Base-by-base conservation (phyloP, 2,329 filamentous ascomycete species). In the Xylariaceae sp. region DNA sequence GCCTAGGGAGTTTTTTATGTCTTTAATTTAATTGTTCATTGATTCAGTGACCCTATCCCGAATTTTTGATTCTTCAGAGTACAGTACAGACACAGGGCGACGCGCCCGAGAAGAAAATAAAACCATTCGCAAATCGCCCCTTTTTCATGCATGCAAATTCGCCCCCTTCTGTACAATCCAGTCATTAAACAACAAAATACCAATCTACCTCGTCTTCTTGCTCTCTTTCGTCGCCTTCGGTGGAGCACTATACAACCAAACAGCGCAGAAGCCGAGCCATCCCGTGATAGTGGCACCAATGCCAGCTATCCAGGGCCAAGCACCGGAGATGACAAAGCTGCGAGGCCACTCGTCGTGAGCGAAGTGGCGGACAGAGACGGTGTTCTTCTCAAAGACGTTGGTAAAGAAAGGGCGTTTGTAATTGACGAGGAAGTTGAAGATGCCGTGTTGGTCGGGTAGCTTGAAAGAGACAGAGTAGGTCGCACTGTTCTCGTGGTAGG, bases 391-490 rank as follows among this genome's bases (percentile, higher is more conserved):
- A 64, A 96, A 91, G 42, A 98, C 66, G 65, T 83, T 86, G 60
- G 83, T 93, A 57, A 95, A 71, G 75, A 96, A 95, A 1, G 92
- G 90, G 6, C 93, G 83, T 76, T 95, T 95, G 78, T 97, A 96
- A 77, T 96, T 95, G 68, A 97, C 79, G 64, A 85, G 82, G 79
- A 98, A 97, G 73, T 95, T 95, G 79, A 97, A 98, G 70, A 98
- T 96, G 64, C 93, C 93, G 72, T 98, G 93, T 70, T 98, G 93
- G 66, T 98, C 93, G 4, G 93, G 93, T 4, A 92, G 79, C 53
- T 77, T 86, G 70, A 98, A 96, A 20, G 80, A 77, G 37, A 80
- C 77, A 52, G 78, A 77, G 74, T 85, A 98, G 50, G 86, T 77
- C 40, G 87, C 84, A 53, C 83, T 82, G 58, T 88, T 83, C 44